These are phyloP conservation scores for Teratosphaeria epicoccoides DNA, from an alignment of 2,329 filamentous ascomycete genomes.

Conservation along the genomic window DNA sequence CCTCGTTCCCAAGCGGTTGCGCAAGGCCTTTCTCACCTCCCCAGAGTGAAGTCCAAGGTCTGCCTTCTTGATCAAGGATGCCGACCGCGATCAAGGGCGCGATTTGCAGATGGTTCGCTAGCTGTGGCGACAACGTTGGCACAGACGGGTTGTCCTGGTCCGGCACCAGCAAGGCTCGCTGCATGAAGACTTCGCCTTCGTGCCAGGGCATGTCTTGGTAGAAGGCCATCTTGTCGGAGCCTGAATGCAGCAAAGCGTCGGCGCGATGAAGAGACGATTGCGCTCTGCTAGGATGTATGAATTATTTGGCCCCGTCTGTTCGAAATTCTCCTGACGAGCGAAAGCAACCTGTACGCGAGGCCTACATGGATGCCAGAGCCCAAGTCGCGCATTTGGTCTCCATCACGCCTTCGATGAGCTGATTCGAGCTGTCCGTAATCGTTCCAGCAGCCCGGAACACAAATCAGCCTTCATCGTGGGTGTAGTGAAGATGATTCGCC, in stretches of 20 bases:
- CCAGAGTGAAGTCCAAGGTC: conserved; percentile 69
- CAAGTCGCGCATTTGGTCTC: no score
- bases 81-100: conserved; percentile 65
- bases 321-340: no score
- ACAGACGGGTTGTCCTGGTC: conserved; percentile 55
- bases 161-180: conserved; percentile 50
- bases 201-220: conserved; percentile 46
- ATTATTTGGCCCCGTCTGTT: no score
- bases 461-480: no score
- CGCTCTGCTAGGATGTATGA: no score
- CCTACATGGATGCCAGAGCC: no score
- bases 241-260: background rate
- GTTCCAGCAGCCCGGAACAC: no score
- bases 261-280: no score
- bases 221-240: conserved; percentile 30
- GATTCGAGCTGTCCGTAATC: no score
- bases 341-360: no score
- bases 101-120: conserved; percentile 48
- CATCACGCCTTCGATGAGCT: no score
- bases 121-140: conserved; percentile 50
- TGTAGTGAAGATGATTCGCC: background rate
- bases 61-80: conserved; percentile 52
- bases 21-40: conserved; percentile 62
- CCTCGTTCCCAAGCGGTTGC: conserved; percentile 47
- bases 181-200: conserved; percentile 56